Base-by-base conservation (phyloP, 2,329 filamentous ascomycete species). In the Cephalotrichum gorgonifer region DNA sequence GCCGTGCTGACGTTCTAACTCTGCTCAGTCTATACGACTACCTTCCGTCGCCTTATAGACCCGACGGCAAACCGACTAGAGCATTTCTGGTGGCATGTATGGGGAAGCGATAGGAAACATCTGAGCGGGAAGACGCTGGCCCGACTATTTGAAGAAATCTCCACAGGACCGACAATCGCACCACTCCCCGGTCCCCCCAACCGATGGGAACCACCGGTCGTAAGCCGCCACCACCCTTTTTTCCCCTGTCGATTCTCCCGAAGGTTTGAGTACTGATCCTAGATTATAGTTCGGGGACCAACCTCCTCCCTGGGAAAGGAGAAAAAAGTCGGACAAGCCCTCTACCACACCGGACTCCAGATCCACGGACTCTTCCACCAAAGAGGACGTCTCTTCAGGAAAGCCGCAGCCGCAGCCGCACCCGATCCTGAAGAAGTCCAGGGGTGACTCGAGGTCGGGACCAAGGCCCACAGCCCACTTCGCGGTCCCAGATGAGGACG, bases 21-120 rank as follows among this genome's bases (percentile, higher is more conserved):
- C 26, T 41, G 33, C n/a, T 14, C 54, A 82, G 79, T 79, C 5
- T 83, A 81, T 55, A 79, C 78, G 11, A 78, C 72, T 27, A 82
- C 76, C 15, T 74, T 75, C 53, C 74, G 76, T 56, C 72, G 72
- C 54, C 69, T 81, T 28, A 69, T 73, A 51, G 78, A 83, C 55
- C 79, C 79, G n/a, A 82, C 77, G 3, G 77, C 78, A 26, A 74
- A 74, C 51, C 76, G 79, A 17, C 64, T 82, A 20, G 79, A 83
- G 58, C 78, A 81, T 56, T 81, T 81, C 55, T 83, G 79, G 79
- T 82, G 78, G 74, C 78, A 81, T 57, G 76, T 83, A 48, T 78
- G 77, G 71, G 78, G 78, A 30, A 82, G 79, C 55, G 66, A 79
- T 53, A 67, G 73, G 26, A 69, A 73, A 30, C 59, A 69, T 48